Evolutionary conservation across 495 filamentous ascomycete genomes (phyloP), one percentile per base, ranked within the genome.

Genomic region (Lophium mytilinum): DNA sequence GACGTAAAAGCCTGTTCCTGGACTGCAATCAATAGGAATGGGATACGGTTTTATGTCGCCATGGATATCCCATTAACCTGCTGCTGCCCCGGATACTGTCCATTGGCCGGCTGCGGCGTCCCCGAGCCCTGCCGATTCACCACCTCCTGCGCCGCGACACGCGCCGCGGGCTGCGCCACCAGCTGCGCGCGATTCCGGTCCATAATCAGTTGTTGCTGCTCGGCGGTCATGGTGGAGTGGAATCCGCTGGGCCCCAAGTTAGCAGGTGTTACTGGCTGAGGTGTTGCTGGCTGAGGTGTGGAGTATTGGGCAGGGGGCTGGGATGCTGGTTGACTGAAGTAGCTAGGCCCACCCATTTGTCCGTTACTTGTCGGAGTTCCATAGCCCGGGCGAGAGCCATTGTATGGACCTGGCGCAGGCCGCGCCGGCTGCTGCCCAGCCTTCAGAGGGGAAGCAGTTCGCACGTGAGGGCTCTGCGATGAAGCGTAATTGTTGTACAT

Each of bases 171-270:
- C 53, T 71, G 69, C 30, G 50, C 49, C 9, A 65, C 64, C 7
- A 66, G 35, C 40, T 65, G 61, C 21, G 65, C 65, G 33, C 66
- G 57, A 47, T 71, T 62, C 18, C 68, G 60, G 14, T 69, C 67
- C 52, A 67, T 55, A 49, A 71, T 64, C 40, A 63, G 42, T 53
- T 69, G 68, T 54, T 70, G 68, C 34, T 67, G 54, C 47, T 57
- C 64, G 7, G 66, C 46, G 14, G 49, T 56, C 52, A 69, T 60
- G 33, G 49, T 51, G 10, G 64, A 64, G 30, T 61, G 54, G 41
- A 57, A 68, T 12, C 61, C 63, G 45, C 56, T 61, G n/a, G 61
- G 64, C 18, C 64, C 66, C 11, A 57, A 15, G n/a, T 18, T 36
- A 19, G 57, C 43, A 15, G 61, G 60, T 12, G 61, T 58, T 5